Percentiles rank a stretch among this genome's conserved stretches.
These are phyloP conservation scores for Persicaria maculosa DNA, from an alignment of 148 eudicot genomes.

Conservation along the genomic window DNA sequence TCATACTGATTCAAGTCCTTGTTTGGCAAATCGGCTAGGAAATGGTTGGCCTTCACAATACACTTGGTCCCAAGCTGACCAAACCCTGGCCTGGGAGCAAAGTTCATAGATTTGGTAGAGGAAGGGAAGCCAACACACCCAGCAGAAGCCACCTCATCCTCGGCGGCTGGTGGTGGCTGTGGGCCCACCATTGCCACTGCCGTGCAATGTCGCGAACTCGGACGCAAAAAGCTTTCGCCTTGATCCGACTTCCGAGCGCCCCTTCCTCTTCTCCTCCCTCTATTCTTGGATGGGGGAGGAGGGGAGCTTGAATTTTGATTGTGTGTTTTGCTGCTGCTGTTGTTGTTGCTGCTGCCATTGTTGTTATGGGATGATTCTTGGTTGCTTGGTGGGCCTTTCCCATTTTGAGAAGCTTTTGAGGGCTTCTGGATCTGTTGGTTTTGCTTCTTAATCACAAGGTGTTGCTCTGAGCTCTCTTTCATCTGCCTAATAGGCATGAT, in stretches of 20 bases:
- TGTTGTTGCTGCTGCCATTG: neutral
- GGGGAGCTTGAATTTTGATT: constrained; percentile 23
- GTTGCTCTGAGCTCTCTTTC: constrained; percentile 54
- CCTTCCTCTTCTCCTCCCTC: constrained; percentile 58
- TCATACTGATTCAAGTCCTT: constrained; percentile 65
- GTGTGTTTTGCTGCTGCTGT: constrained; percentile 18
- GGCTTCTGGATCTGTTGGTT: constrained; percentile 33
- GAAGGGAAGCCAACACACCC: constrained; percentile 31
- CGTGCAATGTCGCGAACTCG: constrained; percentile 52
- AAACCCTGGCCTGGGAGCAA: constrained; percentile 56
- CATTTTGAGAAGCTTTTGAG: constrained; percentile 36
- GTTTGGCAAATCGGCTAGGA: constrained; percentile 59
- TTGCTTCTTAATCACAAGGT: constrained; percentile 35
- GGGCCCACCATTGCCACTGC: constrained; percentile 25
- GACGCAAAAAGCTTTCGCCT: constrained; percentile 37
- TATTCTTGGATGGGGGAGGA: constrained; percentile 33
- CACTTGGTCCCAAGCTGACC: constrained; percentile 63
- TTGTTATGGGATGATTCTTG: constrained; percentile 17
- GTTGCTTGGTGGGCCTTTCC: constrained; percentile 35
- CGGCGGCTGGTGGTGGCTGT: constrained; percentile 1
- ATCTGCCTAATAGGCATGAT: constrained; percentile 62
- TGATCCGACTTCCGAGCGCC: constrained; percentile 60
- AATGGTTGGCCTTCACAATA: constrained; percentile 77
- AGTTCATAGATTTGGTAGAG: constrained; percentile 43
- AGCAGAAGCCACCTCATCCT: constrained; percentile 11